These are phyloP conservation scores for Cercospora nicotianae DNA, from an alignment of 2,329 filamentous ascomycete species.

Conservation along the genomic window DNA sequence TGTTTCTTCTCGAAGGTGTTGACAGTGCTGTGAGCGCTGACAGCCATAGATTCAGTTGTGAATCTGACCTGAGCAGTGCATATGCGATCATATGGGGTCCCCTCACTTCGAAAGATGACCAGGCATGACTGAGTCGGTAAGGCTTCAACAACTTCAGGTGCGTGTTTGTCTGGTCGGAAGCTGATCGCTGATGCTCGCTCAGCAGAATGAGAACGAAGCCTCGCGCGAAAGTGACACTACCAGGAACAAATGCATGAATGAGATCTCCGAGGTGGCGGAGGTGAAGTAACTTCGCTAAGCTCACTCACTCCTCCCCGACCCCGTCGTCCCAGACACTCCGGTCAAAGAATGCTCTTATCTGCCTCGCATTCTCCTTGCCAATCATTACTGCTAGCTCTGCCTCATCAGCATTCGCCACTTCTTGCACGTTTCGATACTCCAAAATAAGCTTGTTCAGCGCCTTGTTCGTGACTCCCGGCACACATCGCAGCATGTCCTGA, in stretches of 20 bases:
- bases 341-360: slow-evolving; percentile 81
- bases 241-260: not conserved
- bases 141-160: not conserved
- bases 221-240: not conserved
- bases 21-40: not conserved
- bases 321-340: slow-evolving; percentile 56
- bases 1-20: not conserved
- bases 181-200: not conserved
- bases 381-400: slow-evolving; percentile 71
- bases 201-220: not conserved
- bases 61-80: not conserved
- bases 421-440: slow-evolving; percentile 71
- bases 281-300: not conserved
- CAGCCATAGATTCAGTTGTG: not conserved
- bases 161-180: not conserved
- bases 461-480: slow-evolving; percentile 81
- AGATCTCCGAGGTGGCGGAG: not conserved
- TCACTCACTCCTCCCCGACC: slow-evolving; percentile 26
- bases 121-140: not conserved
- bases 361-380: slow-evolving; percentile 72
- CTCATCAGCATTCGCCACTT: slow-evolving; percentile 82
- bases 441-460: slow-evolving; percentile 72
- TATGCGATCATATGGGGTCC: not conserved
- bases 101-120: not conserved
- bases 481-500: slow-evolving; percentile 82